These are phyloP conservation scores for Entrophospora sp. DNA, from an alignment of 192 early-diverging fungal genomes.

Conservation along the genomic window DNA sequence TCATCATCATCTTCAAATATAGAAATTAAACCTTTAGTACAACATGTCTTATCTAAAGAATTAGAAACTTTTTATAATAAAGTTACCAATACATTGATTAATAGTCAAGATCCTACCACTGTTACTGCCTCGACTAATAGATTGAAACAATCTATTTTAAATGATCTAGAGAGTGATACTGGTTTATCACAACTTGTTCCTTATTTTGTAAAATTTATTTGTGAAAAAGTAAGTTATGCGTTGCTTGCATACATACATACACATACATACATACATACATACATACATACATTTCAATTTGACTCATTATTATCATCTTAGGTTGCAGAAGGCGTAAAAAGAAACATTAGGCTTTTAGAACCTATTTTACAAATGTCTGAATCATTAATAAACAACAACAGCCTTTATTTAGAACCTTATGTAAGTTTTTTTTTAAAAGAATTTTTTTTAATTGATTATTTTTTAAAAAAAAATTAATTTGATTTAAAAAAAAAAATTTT, in stretches of 20 bases:
- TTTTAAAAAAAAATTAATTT: background rate
- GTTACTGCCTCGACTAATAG: conserved; percentile 22
- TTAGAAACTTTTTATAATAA: conserved; percentile 91
- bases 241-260: background rate
- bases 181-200: conserved; percentile 92
- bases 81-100: conserved; percentile 71
- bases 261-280: background rate
- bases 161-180: conserved; percentile 79
- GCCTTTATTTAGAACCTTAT: conserved; percentile 90
- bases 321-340: conserved; percentile 68
- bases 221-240: conserved; percentile 53
- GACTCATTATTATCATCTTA: conserved; percentile 15
- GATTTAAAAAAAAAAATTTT: background rate
- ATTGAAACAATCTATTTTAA: conserved; percentile 66
- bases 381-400: conserved; percentile 76
- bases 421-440: conserved; percentile 48
- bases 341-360: conserved; percentile 58
- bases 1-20: conserved; percentile 1
- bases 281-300: too few relatives aligned
- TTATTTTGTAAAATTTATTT: conserved; percentile 90
- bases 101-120: conserved; percentile 58
- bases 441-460: background rate
- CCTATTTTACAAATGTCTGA: conserved; percentile 74
- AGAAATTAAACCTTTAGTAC: conserved; percentile 67
- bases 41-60: conserved; percentile 86